phyloP scores from a whole-genome alignment of 495 filamentous ascomycete species.

The Bathelium albidoporum region DNA sequence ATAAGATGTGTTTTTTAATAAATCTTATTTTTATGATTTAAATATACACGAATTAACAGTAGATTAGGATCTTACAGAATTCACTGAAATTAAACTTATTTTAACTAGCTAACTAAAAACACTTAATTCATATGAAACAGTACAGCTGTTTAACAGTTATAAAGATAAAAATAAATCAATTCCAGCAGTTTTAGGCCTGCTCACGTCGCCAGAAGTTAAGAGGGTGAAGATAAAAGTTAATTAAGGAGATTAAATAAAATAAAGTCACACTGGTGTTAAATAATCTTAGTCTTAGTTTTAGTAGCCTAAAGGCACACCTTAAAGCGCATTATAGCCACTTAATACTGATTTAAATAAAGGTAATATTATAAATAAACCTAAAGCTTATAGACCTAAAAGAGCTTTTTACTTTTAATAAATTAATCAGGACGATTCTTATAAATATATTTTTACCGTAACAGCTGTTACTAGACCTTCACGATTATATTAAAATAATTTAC shows the following conservation, averaged over 20 bases:
- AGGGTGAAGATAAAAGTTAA: not conserved
- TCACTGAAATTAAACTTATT: not conserved
- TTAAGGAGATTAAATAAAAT: not conserved
- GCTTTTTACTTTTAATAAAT: not conserved
- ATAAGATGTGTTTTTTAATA: not conserved
- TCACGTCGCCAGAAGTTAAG: not conserved
- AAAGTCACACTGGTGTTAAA: not conserved
- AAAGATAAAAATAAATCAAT: not conserved
- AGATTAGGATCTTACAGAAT: not conserved
- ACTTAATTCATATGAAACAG: not conserved
- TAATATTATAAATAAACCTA: not conserved
- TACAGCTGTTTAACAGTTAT: not conserved
- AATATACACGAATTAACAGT: slow-evolving; percentile 2
- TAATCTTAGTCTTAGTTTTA: not conserved
- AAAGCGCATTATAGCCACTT: not conserved
- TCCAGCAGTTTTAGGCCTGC: not conserved
- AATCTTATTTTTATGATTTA: not conserved
- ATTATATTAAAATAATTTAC: not conserved
- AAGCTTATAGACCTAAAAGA: not conserved
- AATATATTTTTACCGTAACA: not conserved
- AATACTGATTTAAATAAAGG: not conserved
- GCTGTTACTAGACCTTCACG: not conserved
- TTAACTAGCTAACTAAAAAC: not conserved
- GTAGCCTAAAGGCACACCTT: not conserved
- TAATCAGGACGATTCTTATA: not conserved